phyloP scores from a whole-genome alignment of 768 basidiomycete species.

The Hypholoma fasciculare region DNA sequence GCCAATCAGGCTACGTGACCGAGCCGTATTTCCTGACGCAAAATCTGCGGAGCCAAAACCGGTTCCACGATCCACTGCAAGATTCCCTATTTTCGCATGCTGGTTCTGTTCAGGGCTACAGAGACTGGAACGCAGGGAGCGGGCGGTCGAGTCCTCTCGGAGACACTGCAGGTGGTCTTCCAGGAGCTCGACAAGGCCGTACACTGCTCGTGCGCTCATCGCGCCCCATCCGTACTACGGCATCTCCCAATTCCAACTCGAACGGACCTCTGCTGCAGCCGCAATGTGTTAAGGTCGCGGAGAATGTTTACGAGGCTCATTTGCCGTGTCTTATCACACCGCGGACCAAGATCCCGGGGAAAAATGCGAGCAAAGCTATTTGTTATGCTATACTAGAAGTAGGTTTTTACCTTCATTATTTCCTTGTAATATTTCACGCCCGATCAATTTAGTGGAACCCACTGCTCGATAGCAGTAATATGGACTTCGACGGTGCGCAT shows the following conservation, averaged over 20 bases:
- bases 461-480: slow-evolving; percentile 86
- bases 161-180: slow-evolving; percentile 21
- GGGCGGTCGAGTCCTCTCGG: slow-evolving; percentile 56
- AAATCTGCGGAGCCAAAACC: slow-evolving; percentile 75
- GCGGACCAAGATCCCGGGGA: slow-evolving; percentile 60
- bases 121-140: slow-evolving; percentile 57
- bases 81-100: slow-evolving; percentile 86
- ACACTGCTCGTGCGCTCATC: slow-evolving; percentile 67
- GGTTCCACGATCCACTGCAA: slow-evolving; percentile 91
- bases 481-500: slow-evolving; percentile 70
- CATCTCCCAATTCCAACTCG: slow-evolving; percentile 32
- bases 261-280: slow-evolving; percentile 22
- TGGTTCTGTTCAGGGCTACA: slow-evolving; percentile 74
- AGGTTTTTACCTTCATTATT: slow-evolving; percentile 8
- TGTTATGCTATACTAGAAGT: slow-evolving; percentile 88
- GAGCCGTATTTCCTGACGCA: slow-evolving; percentile 89
- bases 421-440: slow-evolving; percentile 10
- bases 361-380: slow-evolving; percentile 65
- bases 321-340: slow-evolving; percentile 82
- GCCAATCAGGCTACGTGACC: slow-evolving; percentile 75
- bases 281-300: slow-evolving; percentile 51
- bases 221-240: slow-evolving; percentile 57
- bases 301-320: slow-evolving; percentile 69
- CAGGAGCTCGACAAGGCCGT: slow-evolving; percentile 28
- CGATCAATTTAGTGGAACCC: slow-evolving; percentile 69